phyloP scores from a whole-genome alignment of 1,284 basidiomycete species.

The Apiotrichum brassicae region DNA sequence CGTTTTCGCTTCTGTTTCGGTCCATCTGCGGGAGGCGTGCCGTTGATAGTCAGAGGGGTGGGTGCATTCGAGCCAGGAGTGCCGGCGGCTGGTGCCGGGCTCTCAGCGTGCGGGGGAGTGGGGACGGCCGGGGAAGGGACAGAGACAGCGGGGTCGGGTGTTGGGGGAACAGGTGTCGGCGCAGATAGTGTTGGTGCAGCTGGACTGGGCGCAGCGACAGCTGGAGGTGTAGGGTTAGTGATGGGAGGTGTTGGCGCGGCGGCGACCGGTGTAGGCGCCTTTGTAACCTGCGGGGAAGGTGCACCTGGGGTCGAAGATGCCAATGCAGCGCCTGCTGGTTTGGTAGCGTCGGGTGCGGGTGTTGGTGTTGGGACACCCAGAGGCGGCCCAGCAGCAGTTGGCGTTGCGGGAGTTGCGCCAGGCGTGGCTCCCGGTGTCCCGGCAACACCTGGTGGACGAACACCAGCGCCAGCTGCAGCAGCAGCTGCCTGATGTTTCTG shows the following conservation, averaged over 20 bases:
- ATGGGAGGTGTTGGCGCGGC: neutral
- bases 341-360: neutral
- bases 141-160: neutral
- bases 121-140: neutral
- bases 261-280: neutral
- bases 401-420: neutral
- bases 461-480: too few relatives aligned
- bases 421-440: neutral
- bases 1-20: neutral
- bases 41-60: neutral
- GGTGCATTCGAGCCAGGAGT: neutral
- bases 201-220: neutral
- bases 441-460: neutral
- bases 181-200: neutral
- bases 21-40: neutral
- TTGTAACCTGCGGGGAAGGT: neutral
- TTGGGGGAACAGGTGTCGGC: neutral
- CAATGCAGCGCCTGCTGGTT: neutral
- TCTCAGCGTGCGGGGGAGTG: neutral
- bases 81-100: neutral
- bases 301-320: neutral
- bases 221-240: neutral
- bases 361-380: neutral
- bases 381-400: conserved; percentile 2
- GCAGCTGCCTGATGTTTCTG: conserved; percentile 12